Conservation (phyloP, 371 early-diverging fungal genomes). For the Actinomucor elegans region DNA sequence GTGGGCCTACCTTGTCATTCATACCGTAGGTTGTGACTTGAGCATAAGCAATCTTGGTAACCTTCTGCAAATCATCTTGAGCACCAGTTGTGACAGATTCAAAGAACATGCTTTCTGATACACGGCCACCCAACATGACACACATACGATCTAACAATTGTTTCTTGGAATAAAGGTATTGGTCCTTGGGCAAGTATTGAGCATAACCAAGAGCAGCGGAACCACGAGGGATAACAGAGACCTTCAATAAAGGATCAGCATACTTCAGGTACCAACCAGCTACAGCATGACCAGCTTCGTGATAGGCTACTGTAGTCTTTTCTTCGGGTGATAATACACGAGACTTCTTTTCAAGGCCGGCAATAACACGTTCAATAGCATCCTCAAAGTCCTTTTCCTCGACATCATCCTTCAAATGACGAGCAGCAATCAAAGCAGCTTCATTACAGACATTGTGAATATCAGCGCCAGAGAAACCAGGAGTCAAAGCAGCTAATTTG, state of each 20-base stretch:
- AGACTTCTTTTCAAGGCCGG: conserved; percentile 96
- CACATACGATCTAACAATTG: conserved; percentile 97
- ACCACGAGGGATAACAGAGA: conserved; percentile 97
- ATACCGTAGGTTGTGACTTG: conserved; percentile 94
- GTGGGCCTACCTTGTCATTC: conserved; percentile 86
- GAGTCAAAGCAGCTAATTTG: conserved; percentile 83
- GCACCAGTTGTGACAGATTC: conserved; percentile 89
- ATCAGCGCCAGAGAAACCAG: conserved; percentile 98
- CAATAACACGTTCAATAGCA: conserved; percentile 98
- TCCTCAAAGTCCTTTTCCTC: conserved; percentile 90
- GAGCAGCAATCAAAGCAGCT: conserved; percentile 98
- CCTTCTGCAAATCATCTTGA: conserved; percentile 94
- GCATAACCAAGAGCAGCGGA: conserved; percentile 97
- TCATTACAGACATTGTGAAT: conserved; percentile 99
- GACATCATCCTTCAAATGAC: conserved; percentile 76
- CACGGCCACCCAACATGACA: conserved; percentile 98
- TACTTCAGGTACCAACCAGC: conserved; percentile 97
- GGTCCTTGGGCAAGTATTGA: conserved; percentile 97
- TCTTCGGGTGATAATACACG: conserved; percentile 95
- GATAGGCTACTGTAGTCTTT: conserved; percentile 98
- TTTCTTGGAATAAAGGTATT: conserved; percentile 89
- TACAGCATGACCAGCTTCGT: conserved; percentile 99
- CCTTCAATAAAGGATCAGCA: conserved; percentile 96
- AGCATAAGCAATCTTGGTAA: conserved; percentile 96
- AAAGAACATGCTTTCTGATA: conserved; percentile 94